phyloP scores from a whole-genome alignment of 805 yeast species.

The Nakazawaea ishiwadae region DNA sequence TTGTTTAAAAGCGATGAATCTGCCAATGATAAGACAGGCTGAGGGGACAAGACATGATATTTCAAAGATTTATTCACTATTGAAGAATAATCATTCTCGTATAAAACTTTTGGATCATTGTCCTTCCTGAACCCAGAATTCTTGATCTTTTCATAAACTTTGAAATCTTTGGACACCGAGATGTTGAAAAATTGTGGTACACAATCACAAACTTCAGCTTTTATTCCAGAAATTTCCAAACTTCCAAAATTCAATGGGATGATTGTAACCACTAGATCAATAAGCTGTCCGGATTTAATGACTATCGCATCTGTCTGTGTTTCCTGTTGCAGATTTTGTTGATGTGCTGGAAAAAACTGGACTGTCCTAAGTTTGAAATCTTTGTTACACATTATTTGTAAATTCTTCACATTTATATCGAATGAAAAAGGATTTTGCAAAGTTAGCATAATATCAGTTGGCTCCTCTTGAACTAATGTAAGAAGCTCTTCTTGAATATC shows the following conservation, averaged over 20 bases:
- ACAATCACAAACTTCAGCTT: constrained; percentile 48
- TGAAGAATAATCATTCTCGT: constrained; percentile 13
- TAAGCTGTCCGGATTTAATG: constrained; percentile 33
- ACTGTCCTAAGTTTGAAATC: constrained; percentile 23
- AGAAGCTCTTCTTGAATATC: constrained; percentile 18
- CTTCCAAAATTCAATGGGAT: constrained; percentile 46
- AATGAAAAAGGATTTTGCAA: constrained; percentile 81
- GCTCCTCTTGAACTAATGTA: constrained; percentile 56
- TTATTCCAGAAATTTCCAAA: constrained; percentile 46
- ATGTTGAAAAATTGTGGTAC: constrained; percentile 38
- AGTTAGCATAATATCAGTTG: constrained; percentile 48
- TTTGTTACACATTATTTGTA: constrained; percentile 28
- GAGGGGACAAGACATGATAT: constrained; percentile 35
- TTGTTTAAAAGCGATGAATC: constrained; percentile 52
- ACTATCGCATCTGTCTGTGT: constrained; percentile 19
- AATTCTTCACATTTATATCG: constrained; percentile 54
- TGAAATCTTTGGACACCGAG: constrained; percentile 25
- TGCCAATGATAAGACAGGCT: constrained; percentile 57
- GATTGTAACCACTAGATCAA: constrained; percentile 37
- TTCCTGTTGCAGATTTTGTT: constrained; percentile 15
- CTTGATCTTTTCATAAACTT: constrained; percentile 24
- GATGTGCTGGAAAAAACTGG: background rate
- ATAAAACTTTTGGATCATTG: background rate
- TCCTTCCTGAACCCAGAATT: constrained; percentile 12
- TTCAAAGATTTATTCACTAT: constrained; percentile 25